Base-by-base conservation (phyloP, 345 rosid genomes). In the Fremontodendron californicum region DNA sequence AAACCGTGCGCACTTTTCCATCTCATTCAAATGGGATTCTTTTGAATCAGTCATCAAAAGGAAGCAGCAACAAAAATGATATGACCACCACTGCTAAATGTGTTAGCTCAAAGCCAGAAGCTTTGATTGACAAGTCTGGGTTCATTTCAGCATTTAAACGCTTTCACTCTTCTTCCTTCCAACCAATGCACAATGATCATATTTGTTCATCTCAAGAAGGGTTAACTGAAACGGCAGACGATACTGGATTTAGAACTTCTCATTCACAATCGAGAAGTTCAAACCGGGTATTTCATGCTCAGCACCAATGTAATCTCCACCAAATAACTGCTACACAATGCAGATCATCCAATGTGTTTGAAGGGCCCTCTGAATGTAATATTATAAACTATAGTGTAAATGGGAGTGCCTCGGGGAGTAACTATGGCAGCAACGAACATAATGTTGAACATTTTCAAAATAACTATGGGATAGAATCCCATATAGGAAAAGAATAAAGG, bases 381-480 rank as follows among this genome's bases (percentile, higher is more conserved):
- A 60, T 83, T 39, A 84, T 91, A 64, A 91, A 89, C 77, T 81
- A 61, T 78, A 91, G 93, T 80, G 87, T 90, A 73, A 89, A 90
- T 82, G 93, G 91, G 63, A 90, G 92, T 74, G 88, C 73, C 80
- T 82, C 89, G 6, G 89, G 94, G 61, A 93, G 98, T 84, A 89
- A 90, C 82, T 88, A 88, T 68, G 96, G 93, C 64, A 89, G 89
- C 64, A 84, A 88, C 71, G 89, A 87, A 55, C 85, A 81, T 62
- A n/a, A n/a, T n/a, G n/a, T n/a, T n/a, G n/a, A n/a, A n/a, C n/a
- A n/a, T n/a, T n/a, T n/a, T n/a, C n/a, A n/a, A n/a, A n/a, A n/a
- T n/a, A n/a, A n/a, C n/a, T n/a, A n/a, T n/a, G n/a, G n/a, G n/a
- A n/a, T n/a, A n/a, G n/a, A n/a, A n/a, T n/a, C n/a, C n/a, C n/a